Evolutionary conservation across 306 rosid genomes (phyloP).

Genomic region (Vigna angularis): DNA sequence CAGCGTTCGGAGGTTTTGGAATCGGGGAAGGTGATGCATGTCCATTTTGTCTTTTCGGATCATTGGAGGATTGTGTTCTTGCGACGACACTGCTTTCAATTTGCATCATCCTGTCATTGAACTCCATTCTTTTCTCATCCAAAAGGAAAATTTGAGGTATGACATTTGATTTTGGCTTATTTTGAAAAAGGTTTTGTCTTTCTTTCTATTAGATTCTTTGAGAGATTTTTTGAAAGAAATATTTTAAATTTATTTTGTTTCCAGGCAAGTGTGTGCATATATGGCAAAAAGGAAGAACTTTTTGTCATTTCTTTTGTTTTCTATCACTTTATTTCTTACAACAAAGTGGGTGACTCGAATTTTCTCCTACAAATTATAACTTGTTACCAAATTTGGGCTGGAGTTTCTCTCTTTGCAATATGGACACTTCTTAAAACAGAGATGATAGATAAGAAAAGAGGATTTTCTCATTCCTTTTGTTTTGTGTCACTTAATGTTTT

Average conservation of each 20-base stretch:
- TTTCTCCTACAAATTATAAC: background rate
- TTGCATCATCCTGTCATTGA: background rate
- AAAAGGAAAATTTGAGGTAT: slow-evolving; percentile 28
- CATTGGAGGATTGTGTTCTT: background rate
- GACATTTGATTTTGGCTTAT: background rate
- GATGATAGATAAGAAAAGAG: background rate
- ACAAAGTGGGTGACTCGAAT: background rate
- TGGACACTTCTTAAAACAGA: background rate
- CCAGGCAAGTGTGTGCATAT: background rate
- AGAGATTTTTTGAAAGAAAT: background rate
- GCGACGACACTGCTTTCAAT: background rate
- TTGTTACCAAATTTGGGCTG: background rate
- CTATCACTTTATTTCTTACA: background rate
- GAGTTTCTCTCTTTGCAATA: background rate
- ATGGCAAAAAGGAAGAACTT: background rate
- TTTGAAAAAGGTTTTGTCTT: background rate
- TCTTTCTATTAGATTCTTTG: background rate
- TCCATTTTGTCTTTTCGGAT: background rate
- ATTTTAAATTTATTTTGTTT: background rate
- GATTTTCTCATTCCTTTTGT: background rate
- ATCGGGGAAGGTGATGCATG: background rate
- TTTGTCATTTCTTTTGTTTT: background rate
- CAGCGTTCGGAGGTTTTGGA: slow-evolving; percentile 1
- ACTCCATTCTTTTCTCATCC: slow-evolving; percentile 32
- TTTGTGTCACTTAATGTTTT: background rate